phyloP scores from a whole-genome alignment of 768 basidiomycete species.

The Xerocomellus chrysenteron region DNA sequence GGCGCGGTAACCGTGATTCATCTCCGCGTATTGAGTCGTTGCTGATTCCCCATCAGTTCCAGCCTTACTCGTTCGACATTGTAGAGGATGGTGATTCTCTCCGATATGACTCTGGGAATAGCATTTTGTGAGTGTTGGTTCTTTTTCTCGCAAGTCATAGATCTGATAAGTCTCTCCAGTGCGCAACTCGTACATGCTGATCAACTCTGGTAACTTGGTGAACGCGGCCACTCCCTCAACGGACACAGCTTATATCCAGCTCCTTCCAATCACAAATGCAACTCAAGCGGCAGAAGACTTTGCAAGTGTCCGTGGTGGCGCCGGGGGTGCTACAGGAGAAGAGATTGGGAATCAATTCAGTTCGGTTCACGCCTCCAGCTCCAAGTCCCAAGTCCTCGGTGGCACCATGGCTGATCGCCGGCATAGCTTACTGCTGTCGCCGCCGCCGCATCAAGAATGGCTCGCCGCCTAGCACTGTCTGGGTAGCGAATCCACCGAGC shows the following conservation, averaged over 20 bases:
- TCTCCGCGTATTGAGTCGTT: neutral
- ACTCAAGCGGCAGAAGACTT: conserved; percentile 32
- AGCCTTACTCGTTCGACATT: conserved; percentile 57
- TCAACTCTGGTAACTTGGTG: conserved; percentile 66
- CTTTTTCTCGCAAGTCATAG: neutral
- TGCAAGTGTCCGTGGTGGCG: conserved; percentile 6
- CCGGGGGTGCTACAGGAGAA: neutral
- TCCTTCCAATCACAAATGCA: conserved; percentile 56
- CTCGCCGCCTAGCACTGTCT: neutral
- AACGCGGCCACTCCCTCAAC: conserved; percentile 37
- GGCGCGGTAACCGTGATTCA: conserved; percentile 42
- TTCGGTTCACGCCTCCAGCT: conserved; percentile 33
- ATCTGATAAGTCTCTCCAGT: conserved; percentile 37
- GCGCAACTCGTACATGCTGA: conserved; percentile 60
- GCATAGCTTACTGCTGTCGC: conserved; percentile 4
- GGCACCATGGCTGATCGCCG: conserved; percentile 9
- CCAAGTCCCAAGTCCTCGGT: conserved; percentile 21
- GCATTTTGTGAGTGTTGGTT: conserved; percentile 52
- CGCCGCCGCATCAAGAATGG: conserved; percentile 13
- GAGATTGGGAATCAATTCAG: conserved; percentile 41
- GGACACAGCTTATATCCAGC: conserved; percentile 58
- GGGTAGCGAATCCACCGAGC: conserved; percentile 4
- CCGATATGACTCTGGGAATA: conserved; percentile 73
- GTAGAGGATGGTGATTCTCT: conserved; percentile 28
- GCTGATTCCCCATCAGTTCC: conserved; percentile 48